Evolutionary conservation across 164 flowering plant genomes (phyloP).

Genomic region (Sedum album): DNA sequence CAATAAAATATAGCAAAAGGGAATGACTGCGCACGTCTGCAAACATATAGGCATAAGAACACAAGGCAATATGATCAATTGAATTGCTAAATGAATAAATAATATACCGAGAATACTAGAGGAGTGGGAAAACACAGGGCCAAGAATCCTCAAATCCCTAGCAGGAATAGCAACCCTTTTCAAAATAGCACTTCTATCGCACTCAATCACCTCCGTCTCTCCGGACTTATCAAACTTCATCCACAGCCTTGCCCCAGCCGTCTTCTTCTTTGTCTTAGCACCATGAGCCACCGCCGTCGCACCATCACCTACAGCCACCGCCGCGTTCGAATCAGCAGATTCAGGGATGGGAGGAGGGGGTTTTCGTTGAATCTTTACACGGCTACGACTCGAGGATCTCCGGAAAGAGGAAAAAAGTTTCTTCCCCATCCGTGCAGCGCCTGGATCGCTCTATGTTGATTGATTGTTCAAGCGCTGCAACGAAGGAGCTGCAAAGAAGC

Average conservation of each 20-base stretch:
- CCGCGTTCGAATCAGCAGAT: too few species aligned
- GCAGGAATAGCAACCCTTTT: slow-evolving; percentile 70
- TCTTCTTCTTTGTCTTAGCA: slow-evolving; percentile 68
- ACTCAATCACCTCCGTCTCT: slow-evolving; percentile 64
- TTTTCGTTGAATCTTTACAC: background rate
- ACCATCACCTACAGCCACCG: too few species aligned
- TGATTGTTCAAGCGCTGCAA: too few species aligned
- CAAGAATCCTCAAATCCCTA: slow-evolving; percentile 88
- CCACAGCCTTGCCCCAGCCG: slow-evolving; percentile 72
- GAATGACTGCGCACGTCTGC: too few species aligned
- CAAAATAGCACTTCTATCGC: slow-evolving; percentile 67
- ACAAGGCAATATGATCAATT: too few species aligned
- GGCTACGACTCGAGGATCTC: background rate
- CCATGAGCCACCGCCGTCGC: background rate
- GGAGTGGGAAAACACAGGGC: slow-evolving; percentile 91
- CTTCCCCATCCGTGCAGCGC: background rate
- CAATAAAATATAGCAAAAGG: background rate
- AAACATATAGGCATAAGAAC: background rate
- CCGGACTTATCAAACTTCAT: slow-evolving; percentile 69
- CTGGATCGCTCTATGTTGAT: background rate
- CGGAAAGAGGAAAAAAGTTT: background rate
- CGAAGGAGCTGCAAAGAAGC: background rate
- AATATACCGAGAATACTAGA: slow-evolving; percentile 77
- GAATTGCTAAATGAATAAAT: background rate
- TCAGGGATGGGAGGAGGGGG: background rate